phyloP scores from a whole-genome alignment of 2,329 filamentous ascomycete genomes.

The Colletotrichum plurivorum region DNA sequence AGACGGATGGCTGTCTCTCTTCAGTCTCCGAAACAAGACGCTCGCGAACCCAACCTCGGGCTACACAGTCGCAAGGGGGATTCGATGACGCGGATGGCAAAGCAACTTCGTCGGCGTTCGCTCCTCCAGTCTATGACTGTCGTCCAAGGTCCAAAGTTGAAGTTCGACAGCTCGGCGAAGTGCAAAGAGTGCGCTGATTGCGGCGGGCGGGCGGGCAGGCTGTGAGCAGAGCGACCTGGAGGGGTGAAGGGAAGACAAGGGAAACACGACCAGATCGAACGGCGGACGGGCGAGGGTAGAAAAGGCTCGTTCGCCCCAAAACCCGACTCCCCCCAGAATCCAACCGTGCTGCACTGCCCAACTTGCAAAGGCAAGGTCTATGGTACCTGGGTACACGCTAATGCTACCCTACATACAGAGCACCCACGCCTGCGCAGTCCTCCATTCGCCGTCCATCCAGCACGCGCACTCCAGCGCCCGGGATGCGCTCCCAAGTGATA shows the following conservation, averaged over 20 bases:
- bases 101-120: slow-evolving; percentile 16
- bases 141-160: slow-evolving; percentile 34
- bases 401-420: slow-evolving; percentile 21
- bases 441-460: not conserved
- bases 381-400: slow-evolving; percentile 36
- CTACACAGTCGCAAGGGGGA: slow-evolving; percentile 32
- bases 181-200: slow-evolving; percentile 37
- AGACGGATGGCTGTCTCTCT: slow-evolving; percentile 26
- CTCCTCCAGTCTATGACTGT: slow-evolving; percentile 32
- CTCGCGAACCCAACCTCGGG: slow-evolving; percentile 35
- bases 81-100: slow-evolving; percentile 10
- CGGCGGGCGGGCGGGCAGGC: slow-evolving; percentile 22
- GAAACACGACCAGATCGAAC: slow-evolving; percentile 17
- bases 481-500: slow-evolving; percentile 26
- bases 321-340: slow-evolving; percentile 14
- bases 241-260: slow-evolving; percentile 32
- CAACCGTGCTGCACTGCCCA: slow-evolving; percentile 16
- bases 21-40: slow-evolving; percentile 35
- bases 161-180: slow-evolving; percentile 31
- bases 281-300: slow-evolving; percentile 39
- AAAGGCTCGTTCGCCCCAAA: slow-evolving; percentile 39
- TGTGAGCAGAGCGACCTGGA: slow-evolving; percentile 22
- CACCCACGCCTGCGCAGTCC: slow-evolving; percentile 7
- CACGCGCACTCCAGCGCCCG: slow-evolving; percentile 30
- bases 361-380: slow-evolving; percentile 6